These are phyloP conservation scores for Omphalea diandra DNA, from an alignment of 441 rosid species.

Conservation along the genomic window DNA sequence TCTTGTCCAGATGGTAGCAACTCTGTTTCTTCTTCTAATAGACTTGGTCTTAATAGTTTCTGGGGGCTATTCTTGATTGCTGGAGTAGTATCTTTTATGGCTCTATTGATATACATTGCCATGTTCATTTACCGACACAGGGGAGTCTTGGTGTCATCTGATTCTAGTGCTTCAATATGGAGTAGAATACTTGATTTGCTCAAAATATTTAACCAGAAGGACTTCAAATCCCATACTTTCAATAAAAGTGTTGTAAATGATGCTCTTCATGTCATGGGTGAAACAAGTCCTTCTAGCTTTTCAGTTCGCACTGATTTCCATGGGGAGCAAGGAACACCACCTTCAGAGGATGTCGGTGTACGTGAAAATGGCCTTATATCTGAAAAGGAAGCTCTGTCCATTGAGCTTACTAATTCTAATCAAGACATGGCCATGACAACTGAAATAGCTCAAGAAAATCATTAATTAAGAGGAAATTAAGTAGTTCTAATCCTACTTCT, in stretches of 20 bases:
- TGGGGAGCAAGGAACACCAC: conserved; percentile 20
- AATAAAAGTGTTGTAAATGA: conserved; percentile 1
- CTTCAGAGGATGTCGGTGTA: conserved; percentile 8
- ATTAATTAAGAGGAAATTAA: conserved; percentile 40
- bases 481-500: no score
- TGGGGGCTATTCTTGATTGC: conserved; percentile 52
- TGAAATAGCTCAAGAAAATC: background rate
- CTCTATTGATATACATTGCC: conserved; percentile 35
- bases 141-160: conserved; percentile 12
- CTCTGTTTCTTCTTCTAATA: conserved; percentile 32
- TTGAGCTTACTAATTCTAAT: background rate
- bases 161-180: conserved; percentile 21
- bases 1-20: conserved; percentile 40
- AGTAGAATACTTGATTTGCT: conserved; percentile 20
- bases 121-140: conserved; percentile 31
- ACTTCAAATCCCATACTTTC: conserved; percentile 29
- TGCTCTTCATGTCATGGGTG: background rate
- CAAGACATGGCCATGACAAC: background rate
- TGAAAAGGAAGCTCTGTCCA: conserved; percentile 6
- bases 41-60: conserved; percentile 53
- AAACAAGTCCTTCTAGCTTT: conserved; percentile 22
- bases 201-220: conserved; percentile 30
- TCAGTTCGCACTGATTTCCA: conserved; percentile 28
- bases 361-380: conserved; percentile 10
- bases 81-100: conserved; percentile 30